Percentiles rank a stretch among this genome's conserved stretches.
Evolutionary conservation across 2,329 filamentous ascomycete genomes (phyloP).

Genomic region (Capronia epimyces): DNA sequence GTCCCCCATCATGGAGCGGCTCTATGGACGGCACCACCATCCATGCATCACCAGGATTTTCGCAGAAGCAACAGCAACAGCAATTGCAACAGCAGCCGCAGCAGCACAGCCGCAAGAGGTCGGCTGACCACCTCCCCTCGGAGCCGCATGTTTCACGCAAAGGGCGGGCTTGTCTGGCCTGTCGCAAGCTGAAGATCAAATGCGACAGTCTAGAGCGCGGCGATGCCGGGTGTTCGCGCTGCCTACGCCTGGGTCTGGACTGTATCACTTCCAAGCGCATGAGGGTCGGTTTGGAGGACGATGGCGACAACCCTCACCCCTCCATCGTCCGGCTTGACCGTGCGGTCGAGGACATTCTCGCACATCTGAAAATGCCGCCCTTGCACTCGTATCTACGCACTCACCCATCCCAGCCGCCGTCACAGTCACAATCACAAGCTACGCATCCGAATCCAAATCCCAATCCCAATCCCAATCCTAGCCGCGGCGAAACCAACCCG

Average conservation of each 20-base stretch:
- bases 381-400: constrained; percentile 18
- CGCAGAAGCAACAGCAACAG: too few relatives aligned
- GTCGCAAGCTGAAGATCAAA: constrained; percentile 29
- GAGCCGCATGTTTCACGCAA: constrained; percentile 26
- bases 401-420: constrained; percentile 5
- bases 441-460: neutral
- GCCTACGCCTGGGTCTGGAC: constrained; percentile 27
- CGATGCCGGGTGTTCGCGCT: constrained; percentile 27
- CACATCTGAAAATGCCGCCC: constrained; percentile 25
- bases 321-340: constrained; percentile 25
- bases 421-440: constrained; percentile 6
- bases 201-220: constrained; percentile 28
- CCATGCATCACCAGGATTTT: neutral
- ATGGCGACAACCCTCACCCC: constrained; percentile 25
- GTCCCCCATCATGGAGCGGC: constrained; percentile 18
- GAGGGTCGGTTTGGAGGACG: constrained; percentile 25
- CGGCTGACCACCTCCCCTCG: constrained; percentile 21
- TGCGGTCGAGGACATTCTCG: constrained; percentile 27
- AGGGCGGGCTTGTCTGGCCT: constrained; percentile 28
- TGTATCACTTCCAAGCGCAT: constrained; percentile 28
- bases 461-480: neutral
- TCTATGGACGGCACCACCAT: constrained; percentile 9
- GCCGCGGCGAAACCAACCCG: constrained; percentile 12
- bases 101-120: constrained; percentile 20
- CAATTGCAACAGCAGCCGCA: too few relatives aligned